Evolutionary conservation across 169 alveolate species (phyloP).

Genomic region (Hepatocystis sp.): DNA sequence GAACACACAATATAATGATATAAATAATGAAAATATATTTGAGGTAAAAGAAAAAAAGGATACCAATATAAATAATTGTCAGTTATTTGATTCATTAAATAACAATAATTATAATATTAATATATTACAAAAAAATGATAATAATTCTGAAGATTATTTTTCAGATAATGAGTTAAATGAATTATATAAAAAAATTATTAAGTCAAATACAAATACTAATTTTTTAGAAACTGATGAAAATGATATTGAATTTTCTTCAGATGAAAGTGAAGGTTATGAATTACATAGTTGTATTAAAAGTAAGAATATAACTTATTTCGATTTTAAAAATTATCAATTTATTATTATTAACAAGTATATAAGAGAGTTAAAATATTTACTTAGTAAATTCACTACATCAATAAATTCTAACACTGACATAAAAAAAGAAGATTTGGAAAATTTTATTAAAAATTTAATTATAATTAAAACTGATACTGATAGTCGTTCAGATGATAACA

Average conservation of each 20-base stretch:
- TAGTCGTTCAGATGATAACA: no score
- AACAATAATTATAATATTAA: not conserved
- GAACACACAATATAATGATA: no score
- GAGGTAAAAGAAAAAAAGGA: no score
- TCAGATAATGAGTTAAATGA: conserved; percentile 25
- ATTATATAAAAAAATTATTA: conserved; percentile 25
- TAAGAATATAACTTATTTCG: conserved; percentile 30
- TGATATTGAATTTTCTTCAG: conserved; percentile 31
- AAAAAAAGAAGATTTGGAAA: conserved; percentile 38
- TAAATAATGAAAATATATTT: no score
- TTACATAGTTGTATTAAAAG: conserved; percentile 63
- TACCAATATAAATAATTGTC: no score
- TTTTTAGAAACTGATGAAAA: conserved; percentile 20
- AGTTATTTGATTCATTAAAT: no score
- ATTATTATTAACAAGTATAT: conserved; percentile 26
- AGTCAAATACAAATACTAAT: not conserved
- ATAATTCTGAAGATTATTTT: conserved; percentile 20
- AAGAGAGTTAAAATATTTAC: conserved; percentile 51
- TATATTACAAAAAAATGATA: not conserved
- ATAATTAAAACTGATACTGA: conserved; percentile 20
- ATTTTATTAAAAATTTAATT: conserved; percentile 31
- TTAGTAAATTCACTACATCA: conserved; percentile 62
- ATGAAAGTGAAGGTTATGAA: conserved; percentile 76
- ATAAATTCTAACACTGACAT: conserved; percentile 30
- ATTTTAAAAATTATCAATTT: conserved; percentile 35